Evolutionary conservation across 352 stramenopile genomes (phyloP), one percentile per base, ranked within the genome.

Genomic region (Phytophthora pinifolia): DNA sequence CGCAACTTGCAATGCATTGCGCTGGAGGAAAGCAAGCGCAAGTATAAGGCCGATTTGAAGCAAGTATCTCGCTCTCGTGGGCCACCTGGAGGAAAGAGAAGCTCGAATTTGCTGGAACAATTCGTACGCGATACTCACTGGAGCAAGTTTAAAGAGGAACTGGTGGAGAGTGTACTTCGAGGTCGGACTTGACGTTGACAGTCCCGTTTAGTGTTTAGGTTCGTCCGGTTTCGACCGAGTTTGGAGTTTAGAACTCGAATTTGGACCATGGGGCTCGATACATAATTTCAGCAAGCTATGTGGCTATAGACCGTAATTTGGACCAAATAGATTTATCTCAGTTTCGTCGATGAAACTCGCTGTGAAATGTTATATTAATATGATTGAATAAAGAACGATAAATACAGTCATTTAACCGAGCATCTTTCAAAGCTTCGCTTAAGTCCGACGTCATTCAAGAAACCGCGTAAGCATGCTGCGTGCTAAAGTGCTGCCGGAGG

Each of bases 401-500:
- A 29, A 29, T 29, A 29, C 25, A 9, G 25, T 29, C 5, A 29
- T 29, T 29, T 29, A n/a, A n/a, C n/a, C n/a, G n/a, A n/a, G n/a
- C n/a, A n/a, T n/a, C n/a, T n/a, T 29, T 10, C 12, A 46, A 32
- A 46, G 27, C 10, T 41, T 20, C 35, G n/a, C n/a, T 41, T 41
- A 41, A 41, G 35, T 41, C 17, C 35, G 35, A 29, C 25, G 25
- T 29, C 25, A 20, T 51, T 29, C 12, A 29, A 57, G 7, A 34
- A 34, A 15, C 31, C 18, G 12, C 6, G 1, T 15, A 27, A 72
- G 54, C 6, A 93, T 94, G 85, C 64, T 94, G 46, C 81, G 85
- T 37, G 80, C 82, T 14, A 88, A 88, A 57, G 78, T 88, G 52
- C 58, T 94, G 44, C 83, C 85, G 8, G 83, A 92, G 35, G 74